Conservation (phyloP, 1,284 basidiomycete species). For the Kwoniella shivajii region DNA sequence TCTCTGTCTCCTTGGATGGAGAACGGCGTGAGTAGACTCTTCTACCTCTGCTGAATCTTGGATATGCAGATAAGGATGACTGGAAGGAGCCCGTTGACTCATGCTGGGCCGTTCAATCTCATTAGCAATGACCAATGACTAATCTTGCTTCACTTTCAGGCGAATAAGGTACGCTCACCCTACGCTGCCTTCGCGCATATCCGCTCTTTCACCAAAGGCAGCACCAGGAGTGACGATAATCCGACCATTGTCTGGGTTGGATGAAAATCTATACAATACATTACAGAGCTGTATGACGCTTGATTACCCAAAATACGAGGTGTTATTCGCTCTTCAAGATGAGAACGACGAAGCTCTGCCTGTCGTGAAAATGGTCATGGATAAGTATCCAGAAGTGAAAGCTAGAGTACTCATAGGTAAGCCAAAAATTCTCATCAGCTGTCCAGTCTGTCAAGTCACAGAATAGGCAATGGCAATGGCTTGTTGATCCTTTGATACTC, state of each 20-base stretch:
- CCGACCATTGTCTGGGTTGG: conserved; percentile 86
- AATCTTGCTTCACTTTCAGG: conserved; percentile 57
- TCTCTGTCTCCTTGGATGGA: conserved; percentile 74
- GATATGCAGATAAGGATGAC: neutral
- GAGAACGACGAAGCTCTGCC: conserved; percentile 77
- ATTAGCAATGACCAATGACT: too few relatives aligned
- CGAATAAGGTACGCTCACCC: conserved; percentile 67
- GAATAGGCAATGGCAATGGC: too few relatives aligned
- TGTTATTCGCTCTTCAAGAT: conserved; percentile 82
- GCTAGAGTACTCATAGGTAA: conserved; percentile 74
- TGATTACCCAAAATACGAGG: conserved; percentile 84
- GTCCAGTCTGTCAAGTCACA: neutral
- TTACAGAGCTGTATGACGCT: conserved; percentile 86
- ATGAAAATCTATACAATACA: conserved; percentile 90
- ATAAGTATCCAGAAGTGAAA: conserved; percentile 69
- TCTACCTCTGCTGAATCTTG: too few relatives aligned
- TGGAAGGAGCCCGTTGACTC: neutral
- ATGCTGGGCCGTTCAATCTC: too few relatives aligned
- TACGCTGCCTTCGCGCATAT: conserved; percentile 64
- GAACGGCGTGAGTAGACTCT: conserved; percentile 67
- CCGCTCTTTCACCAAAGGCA: conserved; percentile 58
- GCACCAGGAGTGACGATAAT: conserved; percentile 87
- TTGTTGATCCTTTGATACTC: neutral
- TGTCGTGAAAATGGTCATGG: conserved; percentile 73
- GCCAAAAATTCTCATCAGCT: conserved; percentile 32